phyloP scores from a whole-genome alignment of 768 basidiomycete genomes.

The Suillus ampliporus region DNA sequence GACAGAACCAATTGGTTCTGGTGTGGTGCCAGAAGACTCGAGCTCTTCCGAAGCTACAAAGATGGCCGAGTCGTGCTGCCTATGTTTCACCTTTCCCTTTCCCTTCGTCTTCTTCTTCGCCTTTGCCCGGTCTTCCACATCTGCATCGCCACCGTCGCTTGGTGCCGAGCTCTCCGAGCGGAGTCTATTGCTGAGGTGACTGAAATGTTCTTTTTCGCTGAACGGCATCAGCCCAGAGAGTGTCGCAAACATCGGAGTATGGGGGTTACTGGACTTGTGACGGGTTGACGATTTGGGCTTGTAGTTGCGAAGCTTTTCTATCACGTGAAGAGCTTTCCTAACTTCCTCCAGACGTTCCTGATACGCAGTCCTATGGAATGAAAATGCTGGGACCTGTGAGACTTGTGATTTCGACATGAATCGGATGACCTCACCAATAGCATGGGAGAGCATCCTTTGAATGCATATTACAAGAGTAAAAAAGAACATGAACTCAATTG shows the following conservation, averaged over 20 bases:
- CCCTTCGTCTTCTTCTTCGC: constrained; percentile 33
- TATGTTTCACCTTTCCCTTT: constrained; percentile 39
- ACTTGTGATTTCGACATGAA: not conserved
- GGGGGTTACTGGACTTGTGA: constrained; percentile 41
- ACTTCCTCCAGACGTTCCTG: constrained; percentile 71
- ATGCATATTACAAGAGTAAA: constrained; percentile 64
- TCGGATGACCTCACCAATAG: constrained; percentile 47
- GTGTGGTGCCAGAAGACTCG: constrained; percentile 20
- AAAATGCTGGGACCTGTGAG: constrained; percentile 53
- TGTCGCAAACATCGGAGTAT: constrained; percentile 49
- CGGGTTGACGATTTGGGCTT: constrained; percentile 47
- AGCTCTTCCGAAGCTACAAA: constrained; percentile 12
- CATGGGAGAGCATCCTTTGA: constrained; percentile 74
- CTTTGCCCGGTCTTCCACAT: constrained; percentile 27
- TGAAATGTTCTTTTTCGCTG: constrained; percentile 54
- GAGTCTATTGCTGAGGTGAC: constrained; percentile 39
- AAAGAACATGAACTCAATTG: constrained; percentile 79
- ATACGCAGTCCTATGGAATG: constrained; percentile 80
- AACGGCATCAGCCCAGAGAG: constrained; percentile 39
- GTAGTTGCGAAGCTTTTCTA: constrained; percentile 72
- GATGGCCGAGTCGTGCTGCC: constrained; percentile 11
- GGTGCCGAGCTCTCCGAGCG: constrained; percentile 25
- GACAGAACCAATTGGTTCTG: not conserved
- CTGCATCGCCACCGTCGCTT: constrained; percentile 38
- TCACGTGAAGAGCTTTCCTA: constrained; percentile 54